A percentile compares a stretch with the other conserved stretches of the same genome.
Conservation (phyloP, 169 alveolate species). For the Cryptosporidium xiaoi region DNA sequence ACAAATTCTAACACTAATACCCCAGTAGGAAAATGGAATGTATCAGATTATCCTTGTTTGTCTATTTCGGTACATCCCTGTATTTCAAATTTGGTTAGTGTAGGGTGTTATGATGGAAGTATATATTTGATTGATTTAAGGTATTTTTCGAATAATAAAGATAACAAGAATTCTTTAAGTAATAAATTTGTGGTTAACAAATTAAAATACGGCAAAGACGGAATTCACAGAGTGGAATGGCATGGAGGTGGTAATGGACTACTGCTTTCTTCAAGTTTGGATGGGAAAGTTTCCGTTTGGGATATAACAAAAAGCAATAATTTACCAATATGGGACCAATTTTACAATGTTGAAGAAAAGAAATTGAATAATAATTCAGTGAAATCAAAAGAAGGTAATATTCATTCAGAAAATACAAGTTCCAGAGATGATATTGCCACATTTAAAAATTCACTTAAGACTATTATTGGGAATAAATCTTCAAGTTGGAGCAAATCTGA, state of each 20-base stretch:
- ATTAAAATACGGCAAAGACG: slow-evolving; percentile 24
- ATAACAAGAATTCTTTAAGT: background rate
- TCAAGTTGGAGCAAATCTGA: slow-evolving; percentile 20
- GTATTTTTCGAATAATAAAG: slow-evolving; percentile 51
- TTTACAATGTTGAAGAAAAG: background rate
- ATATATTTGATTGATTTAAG: slow-evolving; percentile 51
- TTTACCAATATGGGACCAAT: slow-evolving; percentile 72
- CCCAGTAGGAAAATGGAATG: slow-evolving; percentile 33
- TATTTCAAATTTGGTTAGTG: slow-evolving; percentile 18
- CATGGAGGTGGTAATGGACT: slow-evolving; percentile 70
- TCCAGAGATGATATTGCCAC: background rate
- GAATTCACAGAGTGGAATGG: slow-evolving; percentile 69
- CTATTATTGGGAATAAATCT: background rate
- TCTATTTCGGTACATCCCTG: slow-evolving; percentile 57
- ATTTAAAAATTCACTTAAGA: slow-evolving; percentile 14
- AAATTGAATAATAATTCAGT: background rate
- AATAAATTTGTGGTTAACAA: slow-evolving; percentile 7
- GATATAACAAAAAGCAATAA: slow-evolving; percentile 50
- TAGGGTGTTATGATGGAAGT: slow-evolving; percentile 46
- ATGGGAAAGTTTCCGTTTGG: slow-evolving; percentile 54
- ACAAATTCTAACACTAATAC: background rate
- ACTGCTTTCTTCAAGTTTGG: slow-evolving; percentile 50
- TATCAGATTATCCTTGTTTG: slow-evolving; percentile 48
- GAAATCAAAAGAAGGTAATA: background rate
- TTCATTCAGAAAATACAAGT: background rate